Evolutionary conservation across 1,139 yeast species (phyloP).

Genomic region (Hansenula anomala): DNA sequence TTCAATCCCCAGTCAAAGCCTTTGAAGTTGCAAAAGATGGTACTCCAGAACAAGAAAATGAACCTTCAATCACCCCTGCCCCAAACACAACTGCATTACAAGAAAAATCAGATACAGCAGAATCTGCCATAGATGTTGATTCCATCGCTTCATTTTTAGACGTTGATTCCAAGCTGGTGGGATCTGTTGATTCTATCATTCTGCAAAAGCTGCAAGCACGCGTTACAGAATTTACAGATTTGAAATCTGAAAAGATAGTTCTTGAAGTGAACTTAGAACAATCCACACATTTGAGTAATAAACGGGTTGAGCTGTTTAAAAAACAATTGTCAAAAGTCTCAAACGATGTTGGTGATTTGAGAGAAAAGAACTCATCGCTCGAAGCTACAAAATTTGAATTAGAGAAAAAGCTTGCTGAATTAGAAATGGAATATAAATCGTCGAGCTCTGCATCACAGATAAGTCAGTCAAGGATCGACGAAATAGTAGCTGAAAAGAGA

Average conservation of each 20-base stretch:
- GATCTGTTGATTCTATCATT: constrained; percentile 22
- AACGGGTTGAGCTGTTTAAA: constrained; percentile 29
- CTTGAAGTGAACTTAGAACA: constrained; percentile 54
- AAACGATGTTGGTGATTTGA: constrained; percentile 27
- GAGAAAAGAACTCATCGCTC: constrained; percentile 26
- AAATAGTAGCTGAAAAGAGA: constrained; percentile 32
- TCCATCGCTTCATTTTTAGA: constrained; percentile 32
- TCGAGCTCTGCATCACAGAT: constrained; percentile 6
- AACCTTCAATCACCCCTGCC: constrained; percentile 1
- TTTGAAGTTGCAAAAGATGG: constrained; percentile 10
- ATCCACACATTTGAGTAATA: constrained; percentile 33
- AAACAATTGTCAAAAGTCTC: constrained; percentile 25
- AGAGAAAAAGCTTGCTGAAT: constrained; percentile 25
- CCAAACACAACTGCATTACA: constrained; percentile 1
- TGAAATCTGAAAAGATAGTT: constrained; percentile 47
- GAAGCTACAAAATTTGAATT: constrained; percentile 25
- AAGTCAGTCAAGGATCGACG: constrained; percentile 17
- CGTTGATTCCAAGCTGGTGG: constrained; percentile 25
- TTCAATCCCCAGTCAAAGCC: constrained; percentile 1
- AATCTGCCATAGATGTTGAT: constrained; percentile 13
- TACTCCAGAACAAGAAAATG: constrained; percentile 3
- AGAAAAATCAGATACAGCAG: background rate
- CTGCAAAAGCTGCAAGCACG: constrained; percentile 36
- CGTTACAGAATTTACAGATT: constrained; percentile 42
- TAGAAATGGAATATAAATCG: constrained; percentile 23